Evolutionary conservation across 352 stramenopile genomes (phyloP), one percentile per base, ranked within the genome.

Genomic region (Phytophthora pisi): DNA sequence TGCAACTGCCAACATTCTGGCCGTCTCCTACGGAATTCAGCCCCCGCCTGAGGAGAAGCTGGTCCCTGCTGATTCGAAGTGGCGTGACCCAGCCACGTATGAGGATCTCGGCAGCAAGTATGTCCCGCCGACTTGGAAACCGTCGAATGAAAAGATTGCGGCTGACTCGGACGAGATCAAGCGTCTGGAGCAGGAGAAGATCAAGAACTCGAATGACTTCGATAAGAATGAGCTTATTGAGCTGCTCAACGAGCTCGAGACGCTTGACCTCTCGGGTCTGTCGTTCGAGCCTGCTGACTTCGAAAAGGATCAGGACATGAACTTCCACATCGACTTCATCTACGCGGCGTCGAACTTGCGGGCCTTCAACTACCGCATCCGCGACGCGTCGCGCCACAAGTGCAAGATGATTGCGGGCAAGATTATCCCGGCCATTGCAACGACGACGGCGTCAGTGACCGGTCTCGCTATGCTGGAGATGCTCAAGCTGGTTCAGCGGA

Each of bases 401-500:
- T 93, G 97, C 73, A 99, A 99, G 82, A 98, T 98, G 72, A 99
- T 99, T 67, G 98, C 98, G 8, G 98, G 98, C 47, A 99, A 99
- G 78, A 99, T 99, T 68, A 99, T 99, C 66, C 97, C 97, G 15
- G 98, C 98, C 24, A 99, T 99, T 82, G 97, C 98, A 15, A 99
- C 98, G n/a, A 99, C 98, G 9, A 99, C 99, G 73, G 98, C 98
- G 16, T 99, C 99, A 53, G 97, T 99, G 51, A 98, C 97, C 2
- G 98, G 97, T 8, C 75, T 99, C 53, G 96, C 99, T 71, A 98
- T 99, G 71, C 64, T 96, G 4, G 82, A 96, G 69, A 84, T 97
- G 82, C 82, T 96, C 53, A 97, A 97, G 77, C 62, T 96, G 31
- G 59, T 98, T 18, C 89, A 97, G 73, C 79, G 78, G 23, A 98